Percentiles rank a stretch among this genome's conserved stretches.
Conservation (phyloP, 495 filamentous ascomycete genomes). For the Talaromyces wortmannii region DNA sequence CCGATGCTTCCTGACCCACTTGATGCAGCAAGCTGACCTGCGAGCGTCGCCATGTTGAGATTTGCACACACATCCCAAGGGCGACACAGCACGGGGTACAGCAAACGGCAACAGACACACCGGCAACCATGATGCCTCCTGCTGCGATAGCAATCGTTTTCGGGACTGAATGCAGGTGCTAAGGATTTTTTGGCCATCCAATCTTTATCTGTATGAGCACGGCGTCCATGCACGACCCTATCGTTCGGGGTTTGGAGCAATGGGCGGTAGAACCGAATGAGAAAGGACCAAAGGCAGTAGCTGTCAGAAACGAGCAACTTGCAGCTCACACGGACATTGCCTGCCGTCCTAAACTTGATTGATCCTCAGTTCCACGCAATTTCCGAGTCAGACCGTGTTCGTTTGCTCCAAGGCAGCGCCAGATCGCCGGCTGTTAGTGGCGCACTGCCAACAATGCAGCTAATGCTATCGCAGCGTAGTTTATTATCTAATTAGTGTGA, state of each 20-base stretch:
- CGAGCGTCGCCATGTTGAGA: neutral
- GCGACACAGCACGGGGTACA: neutral
- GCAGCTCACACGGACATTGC: neutral
- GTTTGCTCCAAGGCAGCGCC: neutral
- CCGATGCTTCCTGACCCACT: neutral
- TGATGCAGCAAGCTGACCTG: neutral
- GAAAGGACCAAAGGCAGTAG: too few species aligned
- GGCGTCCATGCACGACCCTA: too few species aligned
- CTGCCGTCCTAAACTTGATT: neutral
- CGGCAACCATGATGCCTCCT: neutral
- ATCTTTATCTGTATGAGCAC: neutral
- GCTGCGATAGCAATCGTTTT: neutral
- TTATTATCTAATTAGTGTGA: constrained; percentile 3
- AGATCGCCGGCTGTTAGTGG: neutral
- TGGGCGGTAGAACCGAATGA: too few species aligned
- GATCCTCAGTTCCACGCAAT: neutral
- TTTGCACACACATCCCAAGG: neutral
- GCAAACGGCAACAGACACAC: too few species aligned
- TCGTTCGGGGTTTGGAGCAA: too few species aligned
- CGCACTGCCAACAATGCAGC: constrained; percentile 1
- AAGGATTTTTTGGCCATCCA: neutral
- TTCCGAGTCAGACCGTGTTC: neutral
- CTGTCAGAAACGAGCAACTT: neutral
- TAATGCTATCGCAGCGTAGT: constrained; percentile 5
- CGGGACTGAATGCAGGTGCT: neutral